These are phyloP conservation scores for Mycena metata DNA, from an alignment of 768 basidiomycete genomes.

Conservation along the genomic window DNA sequence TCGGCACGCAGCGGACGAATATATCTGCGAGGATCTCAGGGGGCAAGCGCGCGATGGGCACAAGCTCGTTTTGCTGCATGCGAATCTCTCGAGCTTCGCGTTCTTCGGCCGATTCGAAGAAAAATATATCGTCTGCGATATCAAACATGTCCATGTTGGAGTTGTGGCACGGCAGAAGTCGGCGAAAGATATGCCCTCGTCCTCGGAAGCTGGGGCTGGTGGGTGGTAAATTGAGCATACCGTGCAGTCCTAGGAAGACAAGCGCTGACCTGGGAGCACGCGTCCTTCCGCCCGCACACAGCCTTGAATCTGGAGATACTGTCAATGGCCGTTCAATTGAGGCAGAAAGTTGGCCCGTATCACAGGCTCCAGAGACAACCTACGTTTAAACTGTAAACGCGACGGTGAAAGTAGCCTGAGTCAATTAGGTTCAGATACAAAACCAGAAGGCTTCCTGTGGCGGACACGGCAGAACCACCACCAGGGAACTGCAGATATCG, in stretches of 20 bases:
- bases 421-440: too few relatives aligned
- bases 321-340: too few relatives aligned
- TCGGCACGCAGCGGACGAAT: constrained; percentile 37
- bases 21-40: constrained; percentile 38
- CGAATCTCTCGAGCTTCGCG: constrained; percentile 22
- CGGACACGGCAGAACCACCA: too few relatives aligned
- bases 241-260: not conserved
- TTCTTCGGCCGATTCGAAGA: constrained; percentile 16
- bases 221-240: not conserved
- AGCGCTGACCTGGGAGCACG: not conserved
- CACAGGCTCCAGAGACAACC: too few relatives aligned
- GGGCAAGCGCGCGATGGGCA: constrained; percentile 31
- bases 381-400: too few relatives aligned
- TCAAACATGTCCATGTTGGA: constrained; percentile 7
- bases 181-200: constrained; percentile 16
- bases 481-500: not conserved
- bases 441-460: too few relatives aligned
- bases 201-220: not conserved
- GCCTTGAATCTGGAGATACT: not conserved
- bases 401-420: too few relatives aligned
- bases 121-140: constrained; percentile 6
- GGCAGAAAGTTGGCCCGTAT: too few relatives aligned
- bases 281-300: not conserved
- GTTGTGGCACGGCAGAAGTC: constrained; percentile 12
- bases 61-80: constrained; percentile 26